phyloP scores from a whole-genome alignment of 352 stramenopile species.

The Phytopythium mirpurense region DNA sequence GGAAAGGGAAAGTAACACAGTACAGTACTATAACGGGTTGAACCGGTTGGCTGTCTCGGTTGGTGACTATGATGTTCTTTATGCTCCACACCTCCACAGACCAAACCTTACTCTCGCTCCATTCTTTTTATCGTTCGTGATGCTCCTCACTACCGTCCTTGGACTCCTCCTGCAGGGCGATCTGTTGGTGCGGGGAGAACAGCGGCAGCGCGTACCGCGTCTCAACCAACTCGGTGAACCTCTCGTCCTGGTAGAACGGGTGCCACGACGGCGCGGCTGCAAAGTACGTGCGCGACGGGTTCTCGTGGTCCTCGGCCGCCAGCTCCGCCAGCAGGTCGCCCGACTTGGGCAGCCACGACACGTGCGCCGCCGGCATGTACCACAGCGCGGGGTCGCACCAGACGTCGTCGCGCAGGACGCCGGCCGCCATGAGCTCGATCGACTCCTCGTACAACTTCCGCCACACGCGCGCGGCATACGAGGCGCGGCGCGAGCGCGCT shows the following conservation, averaged over 20 bases:
- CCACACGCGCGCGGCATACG: slow-evolving; percentile 30
- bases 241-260: slow-evolving; percentile 20
- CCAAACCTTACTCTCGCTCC: no score
- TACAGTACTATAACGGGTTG: background rate
- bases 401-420: slow-evolving; percentile 27
- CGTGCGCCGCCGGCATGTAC: slow-evolving; percentile 37
- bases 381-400: slow-evolving; percentile 39
- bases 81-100: no score
- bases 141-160: background rate
- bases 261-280: slow-evolving; percentile 12
- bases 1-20: background rate
- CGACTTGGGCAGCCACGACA: slow-evolving; percentile 34
- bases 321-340: slow-evolving; percentile 19
- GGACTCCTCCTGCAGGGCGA: background rate
- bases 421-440: slow-evolving; percentile 36
- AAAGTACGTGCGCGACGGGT: slow-evolving; percentile 12
- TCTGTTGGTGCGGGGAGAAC: slow-evolving; percentile 3
- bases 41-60: no score
- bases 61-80: no score
- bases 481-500: slow-evolving; percentile 28
- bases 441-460: slow-evolving; percentile 39
- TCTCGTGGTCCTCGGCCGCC: slow-evolving; percentile 18
- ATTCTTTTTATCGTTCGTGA: no score
- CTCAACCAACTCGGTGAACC: slow-evolving; percentile 13
- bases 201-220: slow-evolving; percentile 10